phyloP scores from a whole-genome alignment of 106 monocot genomes.

The Ottelia alismoides region DNA sequence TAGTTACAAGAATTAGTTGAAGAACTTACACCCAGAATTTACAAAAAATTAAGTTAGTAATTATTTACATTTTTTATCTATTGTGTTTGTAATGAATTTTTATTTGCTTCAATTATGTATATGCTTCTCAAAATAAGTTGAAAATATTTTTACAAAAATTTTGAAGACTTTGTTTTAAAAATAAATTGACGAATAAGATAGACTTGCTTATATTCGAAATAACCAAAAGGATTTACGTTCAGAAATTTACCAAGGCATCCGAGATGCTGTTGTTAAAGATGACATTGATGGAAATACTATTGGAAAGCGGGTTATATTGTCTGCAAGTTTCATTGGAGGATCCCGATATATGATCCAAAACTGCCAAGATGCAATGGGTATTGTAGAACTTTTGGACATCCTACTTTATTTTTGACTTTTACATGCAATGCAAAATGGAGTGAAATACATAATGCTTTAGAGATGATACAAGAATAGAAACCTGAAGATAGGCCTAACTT shows the following conservation, averaged over 20 bases:
- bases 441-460: conserved; percentile 3
- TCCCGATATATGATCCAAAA: conserved; percentile 15
- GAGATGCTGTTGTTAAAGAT: conserved; percentile 1
- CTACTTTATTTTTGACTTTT: conserved; percentile 21
- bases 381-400: conserved; percentile 4
- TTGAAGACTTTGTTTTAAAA: no score
- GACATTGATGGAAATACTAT: background rate
- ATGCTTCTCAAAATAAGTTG: no score
- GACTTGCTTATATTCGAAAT: background rate
- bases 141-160: no score
- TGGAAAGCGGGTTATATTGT: conserved; percentile 5
- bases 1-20: no score
- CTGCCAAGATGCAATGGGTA: conserved; percentile 25
- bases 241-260: conserved; percentile 5
- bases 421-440: conserved; percentile 21
- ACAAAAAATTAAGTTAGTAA: no score
- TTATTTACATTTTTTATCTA: no score
- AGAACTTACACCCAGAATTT: no score
- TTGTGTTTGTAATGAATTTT: no score
- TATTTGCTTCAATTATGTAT: no score
- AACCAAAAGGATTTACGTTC: conserved; percentile 8
- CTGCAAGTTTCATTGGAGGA: conserved; percentile 10
- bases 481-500: conserved; percentile 16
- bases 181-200: conserved; percentile 5
- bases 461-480: background rate